Evolutionary conservation across 148 eudicot genomes (phyloP).

Genomic region (Vaccinium darrowii): DNA sequence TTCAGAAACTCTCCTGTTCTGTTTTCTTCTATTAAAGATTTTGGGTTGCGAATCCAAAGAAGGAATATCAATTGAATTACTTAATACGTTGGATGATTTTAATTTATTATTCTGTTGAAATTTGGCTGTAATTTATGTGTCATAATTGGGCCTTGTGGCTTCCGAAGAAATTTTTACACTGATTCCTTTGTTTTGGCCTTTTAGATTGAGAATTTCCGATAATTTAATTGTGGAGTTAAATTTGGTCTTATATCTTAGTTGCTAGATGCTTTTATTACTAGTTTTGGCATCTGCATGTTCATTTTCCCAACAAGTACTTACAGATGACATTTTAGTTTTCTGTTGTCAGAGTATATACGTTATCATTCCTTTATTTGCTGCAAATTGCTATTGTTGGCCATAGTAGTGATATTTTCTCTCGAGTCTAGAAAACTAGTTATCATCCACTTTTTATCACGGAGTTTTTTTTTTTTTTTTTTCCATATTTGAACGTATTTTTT

Average conservation of each 20-base stretch:
- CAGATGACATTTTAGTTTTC: neutral
- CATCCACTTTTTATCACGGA: neutral
- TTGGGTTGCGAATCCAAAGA: neutral
- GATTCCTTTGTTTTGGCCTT: neutral
- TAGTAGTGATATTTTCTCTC: neutral
- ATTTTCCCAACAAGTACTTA: neutral
- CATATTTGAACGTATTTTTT: neutral
- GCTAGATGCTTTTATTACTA: neutral
- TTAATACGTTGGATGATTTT: neutral
- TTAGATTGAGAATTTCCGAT: neutral
- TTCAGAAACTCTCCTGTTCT: neutral
- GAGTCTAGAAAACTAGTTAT: neutral
- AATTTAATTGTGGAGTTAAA: neutral
- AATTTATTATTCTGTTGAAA: neutral
- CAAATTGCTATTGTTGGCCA: neutral
- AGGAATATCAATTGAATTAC: neutral
- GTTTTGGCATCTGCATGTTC: neutral
- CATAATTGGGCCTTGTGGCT: neutral
- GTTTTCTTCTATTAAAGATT: neutral
- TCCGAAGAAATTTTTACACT: neutral
- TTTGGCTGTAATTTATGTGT: neutral
- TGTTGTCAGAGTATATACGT: neutral
- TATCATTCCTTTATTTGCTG: no score
- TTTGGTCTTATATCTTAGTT: neutral
- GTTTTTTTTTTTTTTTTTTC: neutral